Evolutionary conservation across 2,329 filamentous ascomycete species (phyloP), one percentile per base, ranked within the genome.

Genomic region (Graphiopsis chlorocephala): DNA sequence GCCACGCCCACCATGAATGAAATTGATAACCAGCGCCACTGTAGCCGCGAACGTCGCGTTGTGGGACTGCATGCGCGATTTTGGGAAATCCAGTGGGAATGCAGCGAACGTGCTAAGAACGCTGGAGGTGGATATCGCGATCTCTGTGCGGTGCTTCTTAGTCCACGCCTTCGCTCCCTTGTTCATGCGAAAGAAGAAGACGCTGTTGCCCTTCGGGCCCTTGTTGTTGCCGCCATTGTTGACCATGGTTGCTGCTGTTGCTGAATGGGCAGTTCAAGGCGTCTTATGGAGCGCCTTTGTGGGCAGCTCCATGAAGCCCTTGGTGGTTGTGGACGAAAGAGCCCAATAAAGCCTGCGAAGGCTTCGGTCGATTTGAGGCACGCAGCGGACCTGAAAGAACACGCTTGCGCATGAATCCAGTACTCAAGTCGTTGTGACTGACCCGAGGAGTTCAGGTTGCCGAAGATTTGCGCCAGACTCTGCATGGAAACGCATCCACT

Each of bases 81-180:
- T 96, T 76, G 94, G 89, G 72, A 92, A 94, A 77, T 96, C 92
- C 70, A 96, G 86, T 25, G 92, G 92, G 75, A 94, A 96, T n/a
- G 91, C 90, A 69, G 85, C 83, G 74, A 92, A 84, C 48, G 91
- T 95, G 42, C 90, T 92, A 64, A 94, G 83, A 69, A 93, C 83
- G 77, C 90, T 93, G 74, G 89, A 90, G 45, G 87, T 83, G 78
- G 88, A 90, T 52, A 92, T 91, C 67, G 91, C 87, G 69, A 95
- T 87, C 79, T 94, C 90, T 57, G 90, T 93, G 69, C 90, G 86
- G 78, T 95, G 94, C 70, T 84, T 85, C 80, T 92, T 93, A 73
- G 90, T 82, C 81, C 89, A 89, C 72, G 74, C 76, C 72, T 81
- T 84, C 57, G 79, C 76, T 66, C 80, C 77, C 64, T 80, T 76